phyloP scores from a whole-genome alignment of 768 basidiomycete genomes.

The Pulveroboletus sp. region DNA sequence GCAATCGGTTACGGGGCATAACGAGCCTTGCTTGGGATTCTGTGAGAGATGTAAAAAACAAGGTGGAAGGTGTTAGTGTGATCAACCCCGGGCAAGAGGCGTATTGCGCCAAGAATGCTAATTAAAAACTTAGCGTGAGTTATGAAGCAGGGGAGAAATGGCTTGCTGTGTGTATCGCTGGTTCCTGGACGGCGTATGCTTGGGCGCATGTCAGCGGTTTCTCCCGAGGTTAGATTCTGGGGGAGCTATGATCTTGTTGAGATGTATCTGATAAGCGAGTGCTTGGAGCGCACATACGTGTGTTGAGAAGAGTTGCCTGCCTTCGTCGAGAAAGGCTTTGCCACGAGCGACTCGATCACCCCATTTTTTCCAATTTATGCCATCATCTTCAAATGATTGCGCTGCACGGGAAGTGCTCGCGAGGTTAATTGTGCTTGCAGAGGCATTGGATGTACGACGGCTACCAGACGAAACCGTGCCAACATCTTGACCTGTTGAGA shows the following conservation, averaged over 20 bases:
- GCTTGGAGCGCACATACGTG: conserved; percentile 31
- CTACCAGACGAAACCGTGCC: conserved; percentile 29
- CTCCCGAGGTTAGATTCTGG: neutral
- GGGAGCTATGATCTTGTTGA: conserved; percentile 9
- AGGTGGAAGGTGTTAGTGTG: conserved; percentile 44
- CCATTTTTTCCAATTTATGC: conserved; percentile 57
- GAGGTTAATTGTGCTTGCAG: conserved; percentile 8
- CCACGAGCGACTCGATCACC: conserved; percentile 43
- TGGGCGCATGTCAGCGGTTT: neutral
- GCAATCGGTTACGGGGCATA: conserved; percentile 45
- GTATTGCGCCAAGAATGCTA: conserved; percentile 62
- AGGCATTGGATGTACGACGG: conserved; percentile 15
- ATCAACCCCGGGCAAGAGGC: conserved; percentile 54
- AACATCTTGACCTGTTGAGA: conserved; percentile 51
- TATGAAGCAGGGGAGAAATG: neutral
- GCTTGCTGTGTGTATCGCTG: conserved; percentile 36
- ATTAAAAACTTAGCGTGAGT: conserved; percentile 3
- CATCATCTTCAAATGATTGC: conserved; percentile 9
- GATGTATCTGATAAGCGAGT: conserved; percentile 6
- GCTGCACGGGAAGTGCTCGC: neutral
- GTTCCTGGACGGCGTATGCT: conserved; percentile 1
- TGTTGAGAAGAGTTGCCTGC: conserved; percentile 38
- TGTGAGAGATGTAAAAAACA: conserved; percentile 56
- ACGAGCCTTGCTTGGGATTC: conserved; percentile 42
- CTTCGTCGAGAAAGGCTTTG: conserved; percentile 41